These are phyloP conservation scores for Henckelia pumila DNA, from an alignment of 257 asterid genomes.

Conservation along the genomic window DNA sequence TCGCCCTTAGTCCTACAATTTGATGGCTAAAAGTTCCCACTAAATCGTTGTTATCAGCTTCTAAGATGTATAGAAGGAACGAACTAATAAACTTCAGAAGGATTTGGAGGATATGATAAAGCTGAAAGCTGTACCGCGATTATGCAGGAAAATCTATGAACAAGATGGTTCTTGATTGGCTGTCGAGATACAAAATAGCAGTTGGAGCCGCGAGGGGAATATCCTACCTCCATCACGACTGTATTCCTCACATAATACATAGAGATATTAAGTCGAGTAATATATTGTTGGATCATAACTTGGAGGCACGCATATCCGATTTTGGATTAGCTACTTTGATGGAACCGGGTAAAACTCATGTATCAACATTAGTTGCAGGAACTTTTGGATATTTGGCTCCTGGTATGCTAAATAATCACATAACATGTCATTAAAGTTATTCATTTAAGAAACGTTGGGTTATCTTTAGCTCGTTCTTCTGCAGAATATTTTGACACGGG, in stretches of 20 bases:
- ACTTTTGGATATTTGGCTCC: conserved; percentile 92
- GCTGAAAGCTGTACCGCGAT: not conserved
- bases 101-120: conserved; percentile 9
- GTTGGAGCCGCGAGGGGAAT: conserved; percentile 90
- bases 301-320: conserved; percentile 81
- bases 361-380: conserved; percentile 85
- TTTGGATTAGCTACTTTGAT: conserved; percentile 88
- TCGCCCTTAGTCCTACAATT: too few species aligned
- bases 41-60: too few species aligned
- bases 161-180: conserved; percentile 68
- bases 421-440: not conserved
- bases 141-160: conserved; percentile 55
- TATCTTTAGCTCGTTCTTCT: conserved; percentile 21
- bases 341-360: conserved; percentile 81
- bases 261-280: conserved; percentile 89
- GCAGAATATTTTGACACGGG: conserved; percentile 91
- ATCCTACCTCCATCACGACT: conserved; percentile 85
- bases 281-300: conserved; percentile 61
- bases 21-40: too few species aligned
- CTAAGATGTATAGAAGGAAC: not conserved
- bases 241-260: conserved; percentile 87
- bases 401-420: conserved; percentile 42
- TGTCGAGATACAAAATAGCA: conserved; percentile 68
- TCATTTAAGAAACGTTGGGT: conserved; percentile 3
- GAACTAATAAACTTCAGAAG: not conserved